phyloP scores from a whole-genome alignment of 2,329 filamentous ascomycete species.

The Ceratocystis cubensis region DNA sequence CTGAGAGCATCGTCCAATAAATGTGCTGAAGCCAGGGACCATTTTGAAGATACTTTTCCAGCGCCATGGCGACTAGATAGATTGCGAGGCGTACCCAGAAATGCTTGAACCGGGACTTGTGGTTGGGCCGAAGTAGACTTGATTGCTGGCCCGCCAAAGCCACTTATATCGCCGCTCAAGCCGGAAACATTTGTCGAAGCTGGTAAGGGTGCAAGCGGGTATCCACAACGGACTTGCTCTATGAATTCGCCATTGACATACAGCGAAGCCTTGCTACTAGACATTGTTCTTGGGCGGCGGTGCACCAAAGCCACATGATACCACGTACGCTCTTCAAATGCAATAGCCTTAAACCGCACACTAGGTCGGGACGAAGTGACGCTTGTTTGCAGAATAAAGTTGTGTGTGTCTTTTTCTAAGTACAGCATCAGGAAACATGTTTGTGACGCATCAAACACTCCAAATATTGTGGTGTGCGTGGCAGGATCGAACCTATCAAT shows the following conservation, averaged over 20 bases:
- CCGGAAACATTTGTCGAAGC: constrained; percentile 47
- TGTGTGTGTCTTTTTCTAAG: constrained; percentile 81
- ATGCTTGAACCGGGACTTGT: constrained; percentile 51
- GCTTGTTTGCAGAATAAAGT: constrained; percentile 93
- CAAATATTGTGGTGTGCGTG: constrained; percentile 89
- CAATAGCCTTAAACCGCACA: constrained; percentile 76
- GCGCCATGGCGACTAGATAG: constrained; percentile 64
- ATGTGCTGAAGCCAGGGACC: constrained; percentile 83
- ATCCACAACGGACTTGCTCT: constrained; percentile 81
- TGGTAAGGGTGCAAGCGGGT: constrained; percentile 62
- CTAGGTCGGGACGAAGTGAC: constrained; percentile 76
- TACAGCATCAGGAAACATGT: constrained; percentile 91
- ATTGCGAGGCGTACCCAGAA: constrained; percentile 83
- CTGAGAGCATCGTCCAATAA: constrained; percentile 78
- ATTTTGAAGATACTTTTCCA: constrained; percentile 62
- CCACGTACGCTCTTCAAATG: constrained; percentile 68
- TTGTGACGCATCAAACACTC: constrained; percentile 81
- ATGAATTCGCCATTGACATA: constrained; percentile 90
- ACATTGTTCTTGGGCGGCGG: constrained; percentile 60
- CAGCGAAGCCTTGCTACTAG: constrained; percentile 67
- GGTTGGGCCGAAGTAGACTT: neutral
- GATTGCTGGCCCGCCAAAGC: constrained; percentile 2
- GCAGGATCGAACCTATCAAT: constrained; percentile 75
- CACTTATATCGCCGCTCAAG: constrained; percentile 31
- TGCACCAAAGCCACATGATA: constrained; percentile 91